Percentiles rank a stretch among this genome's conserved stretches.
Conservation (phyloP, 805 yeast species). For the Suhomyces faveliae region DNA sequence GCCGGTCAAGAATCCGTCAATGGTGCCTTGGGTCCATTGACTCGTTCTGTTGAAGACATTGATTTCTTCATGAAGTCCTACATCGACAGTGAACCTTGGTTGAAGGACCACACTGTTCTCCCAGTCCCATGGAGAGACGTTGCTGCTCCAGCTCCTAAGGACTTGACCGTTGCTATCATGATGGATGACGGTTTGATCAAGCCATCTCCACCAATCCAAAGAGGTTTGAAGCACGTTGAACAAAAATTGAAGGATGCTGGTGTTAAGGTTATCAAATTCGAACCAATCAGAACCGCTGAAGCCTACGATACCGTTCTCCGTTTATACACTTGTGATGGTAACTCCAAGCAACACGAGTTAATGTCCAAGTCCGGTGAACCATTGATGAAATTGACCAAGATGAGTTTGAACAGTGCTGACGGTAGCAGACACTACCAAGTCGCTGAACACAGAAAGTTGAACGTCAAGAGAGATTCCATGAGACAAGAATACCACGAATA, state of each 20-base stretch:
- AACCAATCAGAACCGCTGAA: conserved; percentile 55
- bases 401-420: conserved; percentile 56
- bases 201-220: conserved; percentile 64
- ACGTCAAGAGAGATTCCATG: conserved; percentile 53
- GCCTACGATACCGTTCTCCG: conserved; percentile 58
- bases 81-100: conserved; percentile 65
- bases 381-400: conserved; percentile 57
- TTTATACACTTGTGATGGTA: conserved; percentile 69
- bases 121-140: conserved; percentile 56
- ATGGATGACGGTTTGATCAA: conserved; percentile 64
- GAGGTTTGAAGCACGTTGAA: conserved; percentile 52
- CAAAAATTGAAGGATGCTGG: conserved; percentile 58
- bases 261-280: conserved; percentile 53
- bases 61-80: conserved; percentile 65
- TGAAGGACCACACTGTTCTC: conserved; percentile 43
- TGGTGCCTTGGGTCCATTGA: conserved; percentile 67
- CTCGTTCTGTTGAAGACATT: conserved; percentile 62
- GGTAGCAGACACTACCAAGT: conserved; percentile 50
- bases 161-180: conserved; percentile 59
- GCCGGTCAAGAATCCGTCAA: conserved; percentile 65
- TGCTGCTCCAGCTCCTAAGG: conserved; percentile 33
- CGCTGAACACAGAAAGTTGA: conserved; percentile 55
- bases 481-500: conserved; percentile 56
- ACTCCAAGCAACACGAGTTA: conserved; percentile 50
- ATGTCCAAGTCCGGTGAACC: conserved; percentile 70